Conservation (phyloP, 495 filamentous ascomycete species). For the Penicillium malachiteum region DNA sequence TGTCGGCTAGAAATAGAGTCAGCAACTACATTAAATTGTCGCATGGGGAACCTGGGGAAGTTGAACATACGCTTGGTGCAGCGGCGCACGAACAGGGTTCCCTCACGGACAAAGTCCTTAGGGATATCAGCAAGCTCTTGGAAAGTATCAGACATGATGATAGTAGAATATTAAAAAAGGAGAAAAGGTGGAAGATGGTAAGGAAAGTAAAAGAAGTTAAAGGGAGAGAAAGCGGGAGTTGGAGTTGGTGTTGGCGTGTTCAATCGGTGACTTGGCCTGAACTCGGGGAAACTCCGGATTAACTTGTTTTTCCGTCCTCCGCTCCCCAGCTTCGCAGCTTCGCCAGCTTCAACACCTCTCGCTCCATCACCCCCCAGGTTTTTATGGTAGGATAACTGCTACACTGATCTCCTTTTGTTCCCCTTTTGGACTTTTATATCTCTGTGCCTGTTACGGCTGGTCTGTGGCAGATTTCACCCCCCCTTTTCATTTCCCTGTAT, state of each 20-base stretch:
- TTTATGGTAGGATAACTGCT: background rate
- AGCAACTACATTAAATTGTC: constrained; percentile 8
- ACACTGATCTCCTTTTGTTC: constrained; percentile 7
- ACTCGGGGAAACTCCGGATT: constrained; percentile 5
- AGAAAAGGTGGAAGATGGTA: background rate
- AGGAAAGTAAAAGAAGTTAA: constrained; percentile 1
- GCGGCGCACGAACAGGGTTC: constrained; percentile 76
- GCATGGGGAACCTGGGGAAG: constrained; percentile 4
- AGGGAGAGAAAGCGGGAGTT: constrained; percentile 6
- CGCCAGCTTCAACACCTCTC: background rate
- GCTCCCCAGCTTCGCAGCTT: constrained; percentile 8
- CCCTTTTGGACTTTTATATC: background rate
- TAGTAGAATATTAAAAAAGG: background rate
- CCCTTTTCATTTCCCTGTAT: constrained; percentile 15
- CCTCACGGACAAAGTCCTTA: constrained; percentile 77
- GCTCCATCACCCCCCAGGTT: background rate
- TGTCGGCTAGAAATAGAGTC: constrained; percentile 57
- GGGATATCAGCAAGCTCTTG: constrained; percentile 81
- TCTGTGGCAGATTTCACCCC: constrained; percentile 14
- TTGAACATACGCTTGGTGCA: constrained; percentile 73
- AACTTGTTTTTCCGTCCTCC: background rate
- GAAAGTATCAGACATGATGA: constrained; percentile 69
- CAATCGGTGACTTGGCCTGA: constrained; percentile 3
- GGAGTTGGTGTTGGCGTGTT: background rate
- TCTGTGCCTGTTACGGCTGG: constrained; percentile 13